A percentile compares a stretch with the other conserved stretches of the same genome.
Conservation (phyloP, 2,329 filamentous ascomycete genomes). For the Penicillium sp. region DNA sequence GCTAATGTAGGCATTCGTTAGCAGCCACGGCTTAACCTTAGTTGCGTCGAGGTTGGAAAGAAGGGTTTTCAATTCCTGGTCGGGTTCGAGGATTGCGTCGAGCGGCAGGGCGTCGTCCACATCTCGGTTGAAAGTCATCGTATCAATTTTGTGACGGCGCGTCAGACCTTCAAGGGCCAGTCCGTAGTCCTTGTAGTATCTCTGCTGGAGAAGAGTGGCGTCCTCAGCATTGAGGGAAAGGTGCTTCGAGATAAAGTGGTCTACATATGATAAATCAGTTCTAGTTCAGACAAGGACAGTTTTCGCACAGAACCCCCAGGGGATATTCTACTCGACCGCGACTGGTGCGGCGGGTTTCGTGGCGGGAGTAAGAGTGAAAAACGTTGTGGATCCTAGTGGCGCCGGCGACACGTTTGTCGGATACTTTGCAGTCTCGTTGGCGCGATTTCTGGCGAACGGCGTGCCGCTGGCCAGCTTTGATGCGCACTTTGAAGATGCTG, state of each 20-base stretch:
- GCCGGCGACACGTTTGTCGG: no score
- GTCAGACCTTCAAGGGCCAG: constrained; percentile 96
- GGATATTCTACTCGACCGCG: no score
- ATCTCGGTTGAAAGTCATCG: constrained; percentile 89
- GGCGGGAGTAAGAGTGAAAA: no score
- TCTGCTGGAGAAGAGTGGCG: constrained; percentile 81
- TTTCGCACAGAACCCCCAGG: no score
- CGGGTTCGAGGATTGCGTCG: constrained; percentile 79
- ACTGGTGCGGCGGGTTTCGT: no score
- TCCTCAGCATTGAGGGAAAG: constrained; percentile 76
- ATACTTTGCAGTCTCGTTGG: no score
- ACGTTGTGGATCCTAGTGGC: no score
- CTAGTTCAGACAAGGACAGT: no score
- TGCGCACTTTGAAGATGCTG: no score
- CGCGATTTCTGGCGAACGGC: no score
- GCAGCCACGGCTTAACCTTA: constrained; percentile 89
- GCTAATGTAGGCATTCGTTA: constrained; percentile 94
- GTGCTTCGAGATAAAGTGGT: constrained; percentile 51
- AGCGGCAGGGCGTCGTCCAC: constrained; percentile 94
- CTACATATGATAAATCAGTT: no score
- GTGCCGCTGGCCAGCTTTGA: no score
- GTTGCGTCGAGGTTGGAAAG: constrained; percentile 80
- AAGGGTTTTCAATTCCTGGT: constrained; percentile 73
- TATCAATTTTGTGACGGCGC: constrained; percentile 91
- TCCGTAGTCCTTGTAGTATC: constrained; percentile 95